Base-by-base conservation (phyloP, 306 rosid species). In the Urtica urens region DNA sequence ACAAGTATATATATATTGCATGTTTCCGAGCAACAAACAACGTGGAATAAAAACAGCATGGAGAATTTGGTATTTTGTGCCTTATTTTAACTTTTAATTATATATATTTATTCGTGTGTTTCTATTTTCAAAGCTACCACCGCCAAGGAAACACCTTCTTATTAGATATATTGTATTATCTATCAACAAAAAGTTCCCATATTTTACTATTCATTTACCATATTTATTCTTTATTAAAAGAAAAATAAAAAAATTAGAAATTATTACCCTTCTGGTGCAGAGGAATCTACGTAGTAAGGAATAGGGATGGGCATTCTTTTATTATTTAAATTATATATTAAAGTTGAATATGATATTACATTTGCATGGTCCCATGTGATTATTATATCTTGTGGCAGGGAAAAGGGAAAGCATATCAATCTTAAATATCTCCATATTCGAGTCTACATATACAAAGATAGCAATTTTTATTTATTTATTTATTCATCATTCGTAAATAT, bases 111-210 rank as follows among this genome's bases (percentile, higher is more conserved):
- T n/a, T n/a, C n/a, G n/a, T n/a, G n/a, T n/a, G n/a, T 49, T 25
- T 50, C 19, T 51, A 33, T 51, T 50, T 48, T 55, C 70, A 23
- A 71, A 62, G 81, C 62, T 78, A 69, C 86, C 93, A 74, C 82
- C 86, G 69, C 57, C 72, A 55, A 58, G 74, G 80, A 66, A 81
- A 66, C 82, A 77, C 43, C 59, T 22, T 3, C 18, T 39, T 6
- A 1, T 7, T 24, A 31, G 25, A 7, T 33, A 11, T 38, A 38
- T 51, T 23, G 12, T 41, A n/a, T n/a, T n/a, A n/a, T n/a, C n/a
- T n/a, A n/a, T n/a, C n/a, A n/a, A n/a, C n/a, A n/a, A n/a, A n/a
- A n/a, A n/a, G n/a, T n/a, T n/a, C n/a, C 5, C n/a, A 35, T 35
- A 7, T 35, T 35, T 35, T n/a, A n/a, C n/a, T n/a, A n/a, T n/a